Evolutionary conservation across 1,284 basidiomycete genomes (phyloP), one percentile per base, ranked within the genome.

Genomic region (Sphagnurus paluster): DNA sequence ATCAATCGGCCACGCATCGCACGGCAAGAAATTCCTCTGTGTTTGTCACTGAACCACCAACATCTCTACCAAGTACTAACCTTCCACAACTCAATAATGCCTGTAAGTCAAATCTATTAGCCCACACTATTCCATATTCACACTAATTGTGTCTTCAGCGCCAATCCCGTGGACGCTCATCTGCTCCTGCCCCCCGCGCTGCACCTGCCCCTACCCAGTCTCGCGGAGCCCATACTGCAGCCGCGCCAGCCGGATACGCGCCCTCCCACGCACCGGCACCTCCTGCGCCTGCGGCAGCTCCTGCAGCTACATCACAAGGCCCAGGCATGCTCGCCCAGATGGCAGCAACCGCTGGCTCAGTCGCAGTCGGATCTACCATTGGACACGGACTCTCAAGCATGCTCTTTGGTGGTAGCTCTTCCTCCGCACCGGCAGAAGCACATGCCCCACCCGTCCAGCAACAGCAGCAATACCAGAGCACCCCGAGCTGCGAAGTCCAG

Each of bases 271-370:
- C 75, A 0, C 69, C 66, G 21, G 62, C 71, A 5, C 70, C 56
- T 53, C 66, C 65, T 8, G 72, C 79, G 13, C 68, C 71, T 25
- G 69, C 72, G 17, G 67, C 71, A 16, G 25, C 52, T 34, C 66
- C 76, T 42, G 58, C 68, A 28, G 53, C 68, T 50, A 47, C 67
- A 30, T 62, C 66, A n/a, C 50, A 64, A 19, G 63, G 59, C 52
- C 87, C 87, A 0, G 87, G 88, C 5, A 72, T 91, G 75, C 48
- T 91, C 13, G 72, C 79, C 0, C 84, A 88, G 64, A 93, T 93
- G 89, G 91, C 90, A 44, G 90, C 90, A 11, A 93, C 91, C 5
- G 90, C 90, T 21, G 90, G 90, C 45, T 89, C 87, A 52, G 91
- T 93, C 32, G 91, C 91, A 5, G 75, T 90, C 42, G 90, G 90